Evolutionary conservation across 169 alveolate species (phyloP).

Genomic region (Plasmodium adleri): DNA sequence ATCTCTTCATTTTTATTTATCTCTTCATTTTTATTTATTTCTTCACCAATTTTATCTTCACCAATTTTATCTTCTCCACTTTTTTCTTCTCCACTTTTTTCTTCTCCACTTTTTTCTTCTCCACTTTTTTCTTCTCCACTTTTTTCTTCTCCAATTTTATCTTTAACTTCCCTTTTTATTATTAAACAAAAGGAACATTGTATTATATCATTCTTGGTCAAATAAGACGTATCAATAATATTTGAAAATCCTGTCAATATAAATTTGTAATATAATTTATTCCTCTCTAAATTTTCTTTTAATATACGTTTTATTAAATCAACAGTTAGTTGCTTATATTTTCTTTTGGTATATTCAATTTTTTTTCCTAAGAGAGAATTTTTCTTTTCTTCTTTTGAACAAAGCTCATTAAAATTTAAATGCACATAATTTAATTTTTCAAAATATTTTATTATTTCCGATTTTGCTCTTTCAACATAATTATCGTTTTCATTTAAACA

Average conservation of each 20-base stretch:
- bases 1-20: no score
- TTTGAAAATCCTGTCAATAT: slow-evolving; percentile 44
- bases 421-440: slow-evolving; percentile 51
- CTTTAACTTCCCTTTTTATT: neutral
- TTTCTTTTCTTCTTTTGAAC: slow-evolving; percentile 69
- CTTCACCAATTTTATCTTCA: no score
- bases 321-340: slow-evolving; percentile 48
- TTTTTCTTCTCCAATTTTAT: neutral
- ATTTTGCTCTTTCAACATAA: slow-evolving; percentile 1
- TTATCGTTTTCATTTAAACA: neutral
- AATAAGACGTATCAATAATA: slow-evolving; percentile 14
- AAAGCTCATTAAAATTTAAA: slow-evolving; percentile 46
- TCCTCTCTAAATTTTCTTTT: slow-evolving; percentile 65
- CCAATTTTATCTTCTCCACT: neutral
- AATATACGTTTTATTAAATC: slow-evolving; percentile 63
- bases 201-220: slow-evolving; percentile 34
- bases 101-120: neutral
- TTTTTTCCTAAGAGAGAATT: slow-evolving; percentile 71
- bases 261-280: slow-evolving; percentile 24
- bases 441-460: slow-evolving; percentile 41
- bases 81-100: no score
- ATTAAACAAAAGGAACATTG: slow-evolving; percentile 41
- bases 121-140: neutral
- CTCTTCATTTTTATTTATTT: no score
- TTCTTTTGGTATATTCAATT: slow-evolving; percentile 67